Evolutionary conservation across 176 grass and related monocot genomes (phyloP), one percentile per base, ranked within the genome.

Genomic region (Carex pumila): DNA sequence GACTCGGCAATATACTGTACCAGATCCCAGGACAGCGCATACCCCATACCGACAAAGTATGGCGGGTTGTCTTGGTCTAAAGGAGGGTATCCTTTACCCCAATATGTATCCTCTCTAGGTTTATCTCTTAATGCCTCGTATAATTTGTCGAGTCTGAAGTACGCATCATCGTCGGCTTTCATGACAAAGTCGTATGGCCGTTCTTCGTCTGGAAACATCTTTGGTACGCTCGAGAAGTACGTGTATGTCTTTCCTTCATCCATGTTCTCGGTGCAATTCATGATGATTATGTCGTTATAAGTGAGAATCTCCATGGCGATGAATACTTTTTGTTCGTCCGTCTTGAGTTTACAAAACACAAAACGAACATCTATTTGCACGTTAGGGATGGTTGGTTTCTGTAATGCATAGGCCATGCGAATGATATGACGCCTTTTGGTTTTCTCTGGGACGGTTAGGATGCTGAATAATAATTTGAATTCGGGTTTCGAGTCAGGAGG

Each of bases 41-140:
- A 97, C 3, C 75, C 92, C 94, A 97, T 97, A 12, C 94, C 94
- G 12, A 92, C 91, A 88, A 97, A 90, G 87, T 94, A 97, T 50
- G 81, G 87, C 8, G 90, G 86, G 86, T 89, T 86, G 84, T 89
- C 80, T 87, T 89, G 88, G 3, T 5, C 86, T 88, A 97, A 0
- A 80, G 94, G 82, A 89, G 89, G 82, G 79, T 88, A 84, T 82
- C 84, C 80, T 68, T 66, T 82, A 78, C 92, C 94, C 69, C 87
- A 90, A 87, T 97, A 97, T 36, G 92, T 57, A 84, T 97, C 94
- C 8, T 85, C 85, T 29, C 87, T 83, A 0, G 94, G 92, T 90
- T 85, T 87, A n/a, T 18, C 54, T 11, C 49, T 61, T 59, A 94
- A 86, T 79, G 92, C 88, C 36, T 70, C 78, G 14, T 81, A 68